Percentiles rank a stretch among this genome's conserved stretches.
Evolutionary conservation across 805 yeast genomes (phyloP).

Genomic region (Hyphopichia homilentoma): DNA sequence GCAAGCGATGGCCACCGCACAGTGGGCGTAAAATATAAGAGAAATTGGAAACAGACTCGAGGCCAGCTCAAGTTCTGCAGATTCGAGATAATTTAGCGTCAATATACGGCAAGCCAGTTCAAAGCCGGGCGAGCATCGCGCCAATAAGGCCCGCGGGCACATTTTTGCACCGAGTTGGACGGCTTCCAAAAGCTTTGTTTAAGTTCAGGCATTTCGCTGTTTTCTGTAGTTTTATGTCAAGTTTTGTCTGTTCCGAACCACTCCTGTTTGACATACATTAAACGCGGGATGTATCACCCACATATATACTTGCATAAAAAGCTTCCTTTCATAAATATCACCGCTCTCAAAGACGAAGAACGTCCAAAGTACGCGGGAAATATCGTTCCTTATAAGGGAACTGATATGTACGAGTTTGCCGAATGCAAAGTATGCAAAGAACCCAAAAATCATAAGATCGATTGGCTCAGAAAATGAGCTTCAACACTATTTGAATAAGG

Average conservation of each 20-base stretch:
- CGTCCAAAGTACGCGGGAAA: conserved; percentile 4
- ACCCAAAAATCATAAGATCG: conserved; percentile 1
- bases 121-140: too few relatives aligned
- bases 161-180: too few relatives aligned
- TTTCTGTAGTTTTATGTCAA: neutral
- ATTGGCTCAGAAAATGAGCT: conserved; percentile 2
- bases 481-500: too few relatives aligned
- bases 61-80: too few relatives aligned
- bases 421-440: conserved; percentile 8
- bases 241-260: neutral
- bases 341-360: conserved; percentile 5
- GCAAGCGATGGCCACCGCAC: too few relatives aligned
- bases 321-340: conserved; percentile 9
- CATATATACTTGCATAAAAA: conserved; percentile 10
- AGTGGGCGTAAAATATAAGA: too few relatives aligned
- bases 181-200: neutral
- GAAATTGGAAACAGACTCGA: too few relatives aligned
- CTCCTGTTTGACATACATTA: neutral
- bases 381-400: conserved; percentile 8
- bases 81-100: too few relatives aligned
- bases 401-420: conserved; percentile 9
- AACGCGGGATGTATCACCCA: conserved; percentile 8
- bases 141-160: too few relatives aligned
- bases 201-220: neutral
- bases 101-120: too few relatives aligned